Evolutionary conservation across 1,139 yeast genomes (phyloP), one percentile per base, ranked within the genome.

Genomic region (Suhomyces ambrosiae): DNA sequence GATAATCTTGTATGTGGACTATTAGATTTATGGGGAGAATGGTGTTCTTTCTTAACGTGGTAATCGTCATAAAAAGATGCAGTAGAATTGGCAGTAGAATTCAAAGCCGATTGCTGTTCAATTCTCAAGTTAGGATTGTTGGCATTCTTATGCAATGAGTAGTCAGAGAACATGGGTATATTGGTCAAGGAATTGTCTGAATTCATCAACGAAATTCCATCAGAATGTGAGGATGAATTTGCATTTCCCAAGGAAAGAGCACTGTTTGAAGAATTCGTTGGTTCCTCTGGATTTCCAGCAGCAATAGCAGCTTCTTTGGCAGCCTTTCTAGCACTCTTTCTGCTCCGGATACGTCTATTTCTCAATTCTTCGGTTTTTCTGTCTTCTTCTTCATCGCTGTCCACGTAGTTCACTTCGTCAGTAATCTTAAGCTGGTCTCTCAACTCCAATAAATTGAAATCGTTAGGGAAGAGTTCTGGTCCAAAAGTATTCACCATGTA

Each of bases 341-440:
- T 54, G 40, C 53, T 58, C 32, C 54, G 55, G 17, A 54, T 42
- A 50, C 78, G 60, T 56, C 82, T 67, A 38, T 64, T 62, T 46
- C 81, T 68, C 49, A 80, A 57, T 33, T 71, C 75, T 47, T 68
- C 74, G 3, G 85, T 80, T 52, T 77, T 78, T 28, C 58, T 44
- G 35, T 79, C 85, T 50, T 81, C 85, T 40, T 72, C 72, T 37
- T 70, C 76, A 40, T 78, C 86, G 41, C 73, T 68, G 43, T 71
- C 76, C 17, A 66, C 54, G 29, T 61, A 61, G 6, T 48, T 47
- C 11, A 53, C 57, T n/a, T 50, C 48, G 44, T 61, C 60, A 19
- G 48, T 39, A 30, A 57, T 52, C 27, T 63, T 58, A 42, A 65
- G 53, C 19, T 58, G 52, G 19, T 64, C 61, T 38, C 58, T 60